Base-by-base conservation (phyloP, 1,139 yeast species). In the Kluyveromyces marxianus region DNA sequence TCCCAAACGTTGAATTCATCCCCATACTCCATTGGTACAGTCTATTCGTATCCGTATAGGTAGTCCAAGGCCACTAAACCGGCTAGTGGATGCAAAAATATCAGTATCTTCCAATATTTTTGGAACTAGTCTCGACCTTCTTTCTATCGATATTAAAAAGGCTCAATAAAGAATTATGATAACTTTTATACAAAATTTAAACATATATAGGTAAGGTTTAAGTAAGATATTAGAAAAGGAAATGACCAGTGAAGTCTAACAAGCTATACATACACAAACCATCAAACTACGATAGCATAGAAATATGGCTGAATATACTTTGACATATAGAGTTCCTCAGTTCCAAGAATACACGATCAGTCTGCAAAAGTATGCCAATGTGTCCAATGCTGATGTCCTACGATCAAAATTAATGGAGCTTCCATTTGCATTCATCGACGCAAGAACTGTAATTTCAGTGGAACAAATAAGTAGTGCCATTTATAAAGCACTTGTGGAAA, bases 401-500 rank as follows among this genome's bases (percentile, higher is more conserved):
- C 59, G 56, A 39, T 44, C 52, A 14, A 47, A 50, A 14, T 65
- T 77, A 25, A 68, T 73, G 30, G 56, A 59, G 4, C 69, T 68
- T 50, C 71, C 64, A 3, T 56, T 48, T 58, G 78, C 81, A 2
- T 71, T 78, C 52, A 66, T 79, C 42, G 72, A 75, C 48, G 73
- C 79, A 1, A 57, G 57, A 4, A 65, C 71, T n/a, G 53, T 74
- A 1, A 54, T 70, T 5, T 71, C 77, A 0, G 41, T 65, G 3
- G 81, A 76, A 48, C 83, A 78, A 48, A 45, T 79, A 5, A 58
- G 67, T 38, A 67, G 77, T 28, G 77, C 81, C 1, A 54, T 73
- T 1, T 75, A 76, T 54, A 67, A 79, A 48, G 73, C 78, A 3
- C 54, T 79, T 5, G 54, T 70, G 25, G 83, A 77, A 51, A 50